Conservation (phyloP, 139 green algal species). For the Asterochloris sp. region DNA sequence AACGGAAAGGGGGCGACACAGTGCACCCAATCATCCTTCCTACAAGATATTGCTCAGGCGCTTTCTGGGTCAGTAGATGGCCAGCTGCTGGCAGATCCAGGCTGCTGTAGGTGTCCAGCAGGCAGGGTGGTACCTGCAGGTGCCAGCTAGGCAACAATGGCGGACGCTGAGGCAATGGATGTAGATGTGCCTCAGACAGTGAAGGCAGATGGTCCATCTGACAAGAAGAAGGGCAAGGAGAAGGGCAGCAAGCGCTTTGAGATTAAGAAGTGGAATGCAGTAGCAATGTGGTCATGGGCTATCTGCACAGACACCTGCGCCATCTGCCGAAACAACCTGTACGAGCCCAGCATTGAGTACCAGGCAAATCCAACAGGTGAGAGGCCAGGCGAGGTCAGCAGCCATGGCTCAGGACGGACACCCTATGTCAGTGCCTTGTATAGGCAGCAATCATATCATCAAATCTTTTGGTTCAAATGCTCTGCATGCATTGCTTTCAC, state of each 20-base stretch:
- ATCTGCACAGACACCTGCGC: constrained; percentile 96
- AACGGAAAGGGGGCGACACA: too few relatives aligned
- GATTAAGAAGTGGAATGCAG: constrained; percentile 98
- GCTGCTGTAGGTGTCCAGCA: too few relatives aligned
- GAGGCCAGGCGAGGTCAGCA: not conserved
- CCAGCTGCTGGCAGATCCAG: too few relatives aligned
- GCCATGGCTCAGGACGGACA: not conserved
- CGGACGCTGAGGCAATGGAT: too few relatives aligned
- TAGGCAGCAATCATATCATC: too few relatives aligned
- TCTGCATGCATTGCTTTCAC: not conserved
- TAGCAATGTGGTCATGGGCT: constrained; percentile 96
- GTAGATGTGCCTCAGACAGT: too few relatives aligned
- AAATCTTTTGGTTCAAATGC: not conserved
- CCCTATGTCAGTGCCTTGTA: not conserved
- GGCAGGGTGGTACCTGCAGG: too few relatives aligned
- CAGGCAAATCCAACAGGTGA: constrained; percentile 90
- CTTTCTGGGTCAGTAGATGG: too few relatives aligned
- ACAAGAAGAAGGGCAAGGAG: constrained; percentile 24
- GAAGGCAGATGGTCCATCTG: too few relatives aligned
- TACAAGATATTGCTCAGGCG: too few relatives aligned
- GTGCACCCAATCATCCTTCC: too few relatives aligned
- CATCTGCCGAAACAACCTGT: constrained; percentile 98
- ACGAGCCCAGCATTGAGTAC: constrained; percentile 98
- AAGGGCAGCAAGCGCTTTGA: constrained; percentile 82
- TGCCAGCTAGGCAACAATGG: too few relatives aligned